Base-by-base conservation (phyloP, 1,139 yeast genomes). In the Lodderomyces metapsilosis region DNA sequence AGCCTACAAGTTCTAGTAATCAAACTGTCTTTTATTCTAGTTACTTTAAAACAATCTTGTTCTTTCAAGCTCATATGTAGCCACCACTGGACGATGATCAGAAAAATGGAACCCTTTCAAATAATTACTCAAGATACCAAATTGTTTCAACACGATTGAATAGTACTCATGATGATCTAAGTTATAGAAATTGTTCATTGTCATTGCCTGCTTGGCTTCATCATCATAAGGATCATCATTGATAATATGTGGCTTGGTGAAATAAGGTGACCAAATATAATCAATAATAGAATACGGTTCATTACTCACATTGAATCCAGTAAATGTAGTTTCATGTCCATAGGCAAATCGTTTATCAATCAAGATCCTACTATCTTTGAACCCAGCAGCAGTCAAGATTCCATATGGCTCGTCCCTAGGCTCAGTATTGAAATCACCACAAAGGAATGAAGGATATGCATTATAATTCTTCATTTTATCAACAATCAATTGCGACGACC, bases 351-450 rank as follows among this genome's bases (percentile, higher is more conserved):
- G 37, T n/a, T 42, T 15, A 33, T 54, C 53, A 22, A 54, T 51
- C 32, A 58, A 47, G 9, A 49, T 43, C 23, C 60, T 41, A 40
- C 59, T 54, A 50, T 76, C 81, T 34, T 61, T 57, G 40, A 71
- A 61, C 8, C 69, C 69, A 34, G 53, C 54, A 20, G 58, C 48
- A 2, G 64, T 54, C 30, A 78, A 58, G 3, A 71, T 61, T 36
- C 62, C 57, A 51, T 76, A 76, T 0, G 80, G 78, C 37, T 67
- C 74, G 47, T 76, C 81, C 2, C 59, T 56, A 3, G 81, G 81
- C 44, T 74, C 72, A 12, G 82, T 74, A 51, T 79, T 79, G 57
- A 79, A 74, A 55, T 79, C 84, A 5, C 81, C 81, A 43, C 64
- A 68, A 47, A 61, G 52, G 52, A 71, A 64, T 16, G 74, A 65